Percentiles rank a stretch among this genome's conserved stretches.
These are phyloP conservation scores for Hypoxylon crocopeplum DNA, from an alignment of 495 filamentous ascomycete species.

Conservation along the genomic window DNA sequence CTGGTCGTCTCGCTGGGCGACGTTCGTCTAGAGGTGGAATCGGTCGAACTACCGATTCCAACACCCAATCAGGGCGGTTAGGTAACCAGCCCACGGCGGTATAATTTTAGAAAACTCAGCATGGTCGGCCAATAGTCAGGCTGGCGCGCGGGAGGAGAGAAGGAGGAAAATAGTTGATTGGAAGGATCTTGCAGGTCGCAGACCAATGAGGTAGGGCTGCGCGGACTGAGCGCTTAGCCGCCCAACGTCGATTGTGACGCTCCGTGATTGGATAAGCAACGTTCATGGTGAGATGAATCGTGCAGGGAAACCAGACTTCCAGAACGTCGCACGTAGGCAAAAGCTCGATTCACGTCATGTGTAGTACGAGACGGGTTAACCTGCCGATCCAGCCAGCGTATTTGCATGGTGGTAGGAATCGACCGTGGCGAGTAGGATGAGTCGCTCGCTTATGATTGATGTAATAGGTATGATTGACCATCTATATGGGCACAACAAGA, in stretches of 20 bases:
- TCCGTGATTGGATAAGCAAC: slow-evolving; percentile 37
- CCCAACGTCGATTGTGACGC: slow-evolving; percentile 28
- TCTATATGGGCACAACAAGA: no score
- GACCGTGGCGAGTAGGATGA: background rate
- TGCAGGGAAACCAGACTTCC: slow-evolving; percentile 21
- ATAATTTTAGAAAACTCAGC: slow-evolving; percentile 37
- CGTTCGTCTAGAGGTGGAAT: slow-evolving; percentile 28
- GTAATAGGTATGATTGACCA: no score
- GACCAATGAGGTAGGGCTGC: slow-evolving; percentile 31
- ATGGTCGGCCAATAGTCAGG: slow-evolving; percentile 30
- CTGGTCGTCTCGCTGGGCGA: slow-evolving; percentile 23
- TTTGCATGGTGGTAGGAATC: background rate
- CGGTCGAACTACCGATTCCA: slow-evolving; percentile 18
- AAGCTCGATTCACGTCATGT: slow-evolving; percentile 12
- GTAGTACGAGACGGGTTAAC: slow-evolving; percentile 1
- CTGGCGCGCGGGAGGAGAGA: slow-evolving; percentile 32
- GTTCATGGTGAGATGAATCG: slow-evolving; percentile 29
- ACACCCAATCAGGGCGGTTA: slow-evolving; percentile 25
- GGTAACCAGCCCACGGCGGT: slow-evolving; percentile 7
- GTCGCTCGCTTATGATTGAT: background rate
- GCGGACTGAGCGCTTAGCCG: slow-evolving; percentile 42
- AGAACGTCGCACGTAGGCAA: slow-evolving; percentile 15
- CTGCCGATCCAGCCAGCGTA: background rate
- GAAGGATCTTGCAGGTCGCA: slow-evolving; percentile 13
- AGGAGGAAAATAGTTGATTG: slow-evolving; percentile 33